Conservation (phyloP, 2,329 filamentous ascomycete genomes). For the Alternaria gansuensis region DNA sequence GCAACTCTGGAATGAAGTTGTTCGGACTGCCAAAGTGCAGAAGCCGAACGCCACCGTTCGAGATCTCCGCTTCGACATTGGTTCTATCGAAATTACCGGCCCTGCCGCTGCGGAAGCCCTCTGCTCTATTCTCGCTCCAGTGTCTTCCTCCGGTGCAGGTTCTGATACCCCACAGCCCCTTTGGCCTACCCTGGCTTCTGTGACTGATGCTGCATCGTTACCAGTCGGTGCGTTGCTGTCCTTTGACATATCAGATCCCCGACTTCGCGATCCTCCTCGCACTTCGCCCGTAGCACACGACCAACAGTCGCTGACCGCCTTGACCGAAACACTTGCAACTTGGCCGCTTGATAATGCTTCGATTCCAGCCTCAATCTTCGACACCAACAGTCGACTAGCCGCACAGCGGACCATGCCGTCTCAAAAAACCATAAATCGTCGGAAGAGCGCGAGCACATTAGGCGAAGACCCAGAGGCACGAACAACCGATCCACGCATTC, state of each 20-base stretch:
- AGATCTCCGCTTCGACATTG: conserved; percentile 75
- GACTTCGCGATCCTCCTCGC: conserved; percentile 78
- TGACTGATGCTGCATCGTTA: conserved; percentile 66
- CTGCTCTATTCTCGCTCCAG: conserved; percentile 70
- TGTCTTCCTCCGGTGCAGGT: conserved; percentile 19
- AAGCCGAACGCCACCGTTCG: conserved; percentile 70
- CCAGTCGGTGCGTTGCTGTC: conserved; percentile 74
- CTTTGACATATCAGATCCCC: conserved; percentile 80
- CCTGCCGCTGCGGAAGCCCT: conserved; percentile 83
- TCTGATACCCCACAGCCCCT: conserved; percentile 48
- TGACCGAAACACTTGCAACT: conserved; percentile 69
- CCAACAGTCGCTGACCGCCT: conserved; percentile 39
- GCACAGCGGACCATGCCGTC: conserved; percentile 73
- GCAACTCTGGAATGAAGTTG: conserved; percentile 71
- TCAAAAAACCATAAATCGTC: conserved; percentile 82
- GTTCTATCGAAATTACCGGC: conserved; percentile 73
- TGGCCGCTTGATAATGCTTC: conserved; percentile 72
- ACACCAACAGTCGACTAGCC: conserved; percentile 69
- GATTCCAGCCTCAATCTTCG: conserved; percentile 68
- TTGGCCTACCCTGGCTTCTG: conserved; percentile 42
- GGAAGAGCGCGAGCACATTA: conserved; percentile 70
- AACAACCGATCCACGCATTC: conserved; percentile 76
- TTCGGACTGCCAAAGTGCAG: conserved; percentile 66
- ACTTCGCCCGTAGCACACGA: conserved; percentile 51
- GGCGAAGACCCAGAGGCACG: conserved; percentile 69